phyloP scores from a whole-genome alignment of 768 basidiomycete genomes.

The Boletus sp. region DNA sequence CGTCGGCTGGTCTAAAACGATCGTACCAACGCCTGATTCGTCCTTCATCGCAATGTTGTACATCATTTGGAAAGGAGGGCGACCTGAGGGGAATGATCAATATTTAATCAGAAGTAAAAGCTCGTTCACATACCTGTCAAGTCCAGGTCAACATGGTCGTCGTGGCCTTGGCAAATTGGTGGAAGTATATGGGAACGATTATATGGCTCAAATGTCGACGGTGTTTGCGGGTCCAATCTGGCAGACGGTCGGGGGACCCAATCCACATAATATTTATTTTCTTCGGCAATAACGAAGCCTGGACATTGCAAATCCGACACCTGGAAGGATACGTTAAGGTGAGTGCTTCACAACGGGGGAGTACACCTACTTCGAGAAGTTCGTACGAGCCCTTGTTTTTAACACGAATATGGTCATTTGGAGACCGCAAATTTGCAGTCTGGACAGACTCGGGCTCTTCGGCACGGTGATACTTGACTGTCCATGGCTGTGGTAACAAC shows the following conservation, averaged over 20 bases:
- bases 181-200: conserved; percentile 76
- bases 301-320: conserved; percentile 85
- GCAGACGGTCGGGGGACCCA: conserved; percentile 82
- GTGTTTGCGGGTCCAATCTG: conserved; percentile 56
- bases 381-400: conserved; percentile 75
- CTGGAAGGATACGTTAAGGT: conserved; percentile 36
- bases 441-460: conserved; percentile 42
- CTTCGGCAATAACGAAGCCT: conserved; percentile 61
- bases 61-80: conserved; percentile 91
- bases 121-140: conserved; percentile 54
- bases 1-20: conserved; percentile 69
- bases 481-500: conserved; percentile 71
- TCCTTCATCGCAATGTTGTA: conserved; percentile 78
- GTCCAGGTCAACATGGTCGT: conserved; percentile 81
- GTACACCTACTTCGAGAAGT: conserved; percentile 55
- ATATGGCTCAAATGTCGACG: conserved; percentile 53
- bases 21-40: conserved; percentile 67
- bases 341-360: not conserved
- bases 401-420: conserved; percentile 75
- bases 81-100: conserved; percentile 45
- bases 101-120: not conserved
- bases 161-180: conserved; percentile 79
- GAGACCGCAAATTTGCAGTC: conserved; percentile 46
- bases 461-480: conserved; percentile 63
- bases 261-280: conserved; percentile 65